Evolutionary conservation across 192 early-diverging fungal genomes (phyloP), one percentile per base, ranked within the genome.

Genomic region (Coemansia sp.): DNA sequence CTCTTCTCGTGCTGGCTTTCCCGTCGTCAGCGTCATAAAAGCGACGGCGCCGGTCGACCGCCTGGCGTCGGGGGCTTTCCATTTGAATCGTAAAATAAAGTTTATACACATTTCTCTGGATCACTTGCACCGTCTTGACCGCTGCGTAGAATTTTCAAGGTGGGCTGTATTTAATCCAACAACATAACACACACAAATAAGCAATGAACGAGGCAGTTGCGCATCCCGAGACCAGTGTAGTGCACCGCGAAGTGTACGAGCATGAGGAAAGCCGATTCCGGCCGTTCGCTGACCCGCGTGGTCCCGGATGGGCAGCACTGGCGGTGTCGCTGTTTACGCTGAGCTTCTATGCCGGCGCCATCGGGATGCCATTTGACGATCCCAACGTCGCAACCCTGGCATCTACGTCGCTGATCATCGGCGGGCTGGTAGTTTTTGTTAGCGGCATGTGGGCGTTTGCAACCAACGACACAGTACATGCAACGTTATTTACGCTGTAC

Each of bases 381-480:
- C 75, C 75, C 60, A 78, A 78, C 56, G 76, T 78, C 25, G 74
- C 75, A 22, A 78, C 75, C 1, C 76, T 78, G 27, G 76, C 76
- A 19, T 71, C 80, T 22, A 83, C 80, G 17, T 76, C 75, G 61
- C 54, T 83, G 56, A 66, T 83, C 51, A 68, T 83, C 33, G 80
- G 80, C 54, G 80, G 80, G 23, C 65, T 83, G 57, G 80, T 83
- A 5, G 75, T 83, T 21, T 78, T 83, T 57, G 60, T 78, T 58
- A 78, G 75, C 63, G 80, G 80, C 52, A 76, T 83, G 75, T 92
- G 89, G 91, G 88, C 92, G 74, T 92, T 91, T 78, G 83, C 85
- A 51, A 81, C 85, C 27, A 91, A 91, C 69, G 91, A 94, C 70
- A 91, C 90, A 4, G 91, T 94, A 75, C 89, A 91, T 78, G 91